Conservation (phyloP, 2,329 filamentous ascomycete genomes). For the Neopestalotiopsis rosae region DNA sequence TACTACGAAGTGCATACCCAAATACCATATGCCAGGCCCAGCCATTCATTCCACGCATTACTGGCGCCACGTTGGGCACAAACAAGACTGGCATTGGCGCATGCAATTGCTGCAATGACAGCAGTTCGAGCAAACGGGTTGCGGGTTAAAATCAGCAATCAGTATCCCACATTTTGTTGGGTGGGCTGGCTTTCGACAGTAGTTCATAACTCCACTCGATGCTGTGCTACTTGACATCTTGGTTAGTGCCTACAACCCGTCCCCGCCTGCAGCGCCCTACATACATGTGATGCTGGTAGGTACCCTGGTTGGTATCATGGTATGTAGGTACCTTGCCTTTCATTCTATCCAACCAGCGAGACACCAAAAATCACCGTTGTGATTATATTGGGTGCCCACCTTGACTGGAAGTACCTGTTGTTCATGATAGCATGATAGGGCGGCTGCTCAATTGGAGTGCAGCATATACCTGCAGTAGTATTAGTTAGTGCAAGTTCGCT, state of each 20-base stretch:
- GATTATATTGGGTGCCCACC: not conserved
- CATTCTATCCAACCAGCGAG: not conserved
- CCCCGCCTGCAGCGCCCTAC: too few species aligned
- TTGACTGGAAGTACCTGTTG: not conserved
- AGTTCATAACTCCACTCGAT: not conserved
- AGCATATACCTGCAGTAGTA: too few species aligned
- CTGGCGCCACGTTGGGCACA: not conserved
- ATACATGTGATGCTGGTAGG: too few species aligned
- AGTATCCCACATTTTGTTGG: not conserved
- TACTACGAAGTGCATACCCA: too few species aligned
- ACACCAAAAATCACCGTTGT: not conserved
- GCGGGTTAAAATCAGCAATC: not conserved
- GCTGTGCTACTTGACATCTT: not conserved
- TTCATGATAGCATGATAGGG: not conserved
- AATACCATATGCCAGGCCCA: too few species aligned
- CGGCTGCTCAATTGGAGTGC: not conserved
- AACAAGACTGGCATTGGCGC: not conserved
- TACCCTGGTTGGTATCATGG: too few species aligned
- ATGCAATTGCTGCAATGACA: not conserved
- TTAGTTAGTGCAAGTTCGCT: not conserved
- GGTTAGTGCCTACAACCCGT: not conserved
- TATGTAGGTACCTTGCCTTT: not conserved
- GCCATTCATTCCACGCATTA: too few species aligned
- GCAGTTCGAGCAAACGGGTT: not conserved
- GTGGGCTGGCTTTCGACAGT: not conserved